Conservation (phyloP, 2,329 filamentous ascomycete genomes). For the Cladosporium sp. region DNA sequence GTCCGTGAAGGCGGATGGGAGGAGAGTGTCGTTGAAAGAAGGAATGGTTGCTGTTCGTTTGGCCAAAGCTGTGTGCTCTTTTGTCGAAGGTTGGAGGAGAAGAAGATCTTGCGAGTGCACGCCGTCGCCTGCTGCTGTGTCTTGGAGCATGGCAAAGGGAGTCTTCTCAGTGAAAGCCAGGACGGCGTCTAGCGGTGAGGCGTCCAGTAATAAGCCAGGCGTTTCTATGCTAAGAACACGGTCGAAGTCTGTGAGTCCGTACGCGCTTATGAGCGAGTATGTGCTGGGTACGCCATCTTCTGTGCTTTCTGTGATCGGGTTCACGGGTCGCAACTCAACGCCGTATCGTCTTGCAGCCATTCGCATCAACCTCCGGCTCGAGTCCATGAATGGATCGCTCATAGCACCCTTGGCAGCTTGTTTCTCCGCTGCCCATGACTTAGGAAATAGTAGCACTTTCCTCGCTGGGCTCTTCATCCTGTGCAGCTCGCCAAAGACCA, state of each 20-base stretch:
- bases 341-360: slow-evolving; percentile 44
- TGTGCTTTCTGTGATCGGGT: slow-evolving; percentile 34
- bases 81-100: slow-evolving; percentile 24
- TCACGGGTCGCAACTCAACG: slow-evolving; percentile 42
- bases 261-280: slow-evolving; percentile 45
- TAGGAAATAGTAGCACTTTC: slow-evolving; percentile 44
- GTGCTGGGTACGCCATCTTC: slow-evolving; percentile 27
- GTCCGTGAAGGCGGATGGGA: slow-evolving; percentile 26
- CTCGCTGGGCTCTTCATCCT: slow-evolving; percentile 43
- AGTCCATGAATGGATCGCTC: slow-evolving; percentile 40
- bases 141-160: slow-evolving; percentile 29
- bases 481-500: slow-evolving; percentile 46
- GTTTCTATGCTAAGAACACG: slow-evolving; percentile 42
- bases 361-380: slow-evolving; percentile 41
- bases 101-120: slow-evolving; percentile 32
- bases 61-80: slow-evolving; percentile 17
- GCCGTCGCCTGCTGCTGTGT: slow-evolving; percentile 22
- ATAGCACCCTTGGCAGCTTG: slow-evolving; percentile 32
- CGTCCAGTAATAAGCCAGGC: slow-evolving; percentile 44
- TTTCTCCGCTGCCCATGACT: slow-evolving; percentile 31
- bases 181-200: slow-evolving; percentile 41
- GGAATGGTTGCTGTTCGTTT: slow-evolving; percentile 15
- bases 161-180: slow-evolving; percentile 29
- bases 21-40: slow-evolving; percentile 28
- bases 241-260: slow-evolving; percentile 42